phyloP scores from a whole-genome alignment of 352 stramenopile species.

The Phytopythium boreale region DNA sequence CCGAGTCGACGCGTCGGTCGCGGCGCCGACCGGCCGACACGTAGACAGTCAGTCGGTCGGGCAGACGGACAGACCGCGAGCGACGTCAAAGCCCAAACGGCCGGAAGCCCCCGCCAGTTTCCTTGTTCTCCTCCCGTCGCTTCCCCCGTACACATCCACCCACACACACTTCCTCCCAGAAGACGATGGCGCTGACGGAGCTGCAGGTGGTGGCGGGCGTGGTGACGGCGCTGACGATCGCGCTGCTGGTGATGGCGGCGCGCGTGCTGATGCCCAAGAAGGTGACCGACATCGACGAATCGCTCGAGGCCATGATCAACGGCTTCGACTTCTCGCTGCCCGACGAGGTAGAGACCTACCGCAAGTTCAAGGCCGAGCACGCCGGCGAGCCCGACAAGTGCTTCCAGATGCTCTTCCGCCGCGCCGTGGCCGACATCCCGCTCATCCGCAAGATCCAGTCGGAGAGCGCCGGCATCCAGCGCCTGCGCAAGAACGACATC shows the following conservation, averaged over 20 bases:
- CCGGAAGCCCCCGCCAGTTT: background rate
- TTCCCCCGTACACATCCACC: background rate
- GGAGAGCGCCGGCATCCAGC: conserved; percentile 81
- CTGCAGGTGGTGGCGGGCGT: conserved; percentile 69
- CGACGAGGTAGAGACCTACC: conserved; percentile 79
- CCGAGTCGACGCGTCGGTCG: background rate
- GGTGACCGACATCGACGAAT: conserved; percentile 67
- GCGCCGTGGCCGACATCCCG: conserved; percentile 78
- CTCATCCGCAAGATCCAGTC: conserved; percentile 88
- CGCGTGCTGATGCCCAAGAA: conserved; percentile 73
- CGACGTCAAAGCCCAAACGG: background rate
- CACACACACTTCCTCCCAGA: too few species aligned
- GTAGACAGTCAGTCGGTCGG: background rate
- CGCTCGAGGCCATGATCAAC: conserved; percentile 87
- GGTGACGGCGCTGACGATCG: conserved; percentile 55
- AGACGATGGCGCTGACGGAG: conserved; percentile 48
- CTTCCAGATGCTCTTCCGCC: conserved; percentile 83
- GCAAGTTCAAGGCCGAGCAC: conserved; percentile 62
- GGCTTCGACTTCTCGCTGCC: conserved; percentile 86
- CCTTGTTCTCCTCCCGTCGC: background rate
- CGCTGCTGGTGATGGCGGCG: conserved; percentile 59
- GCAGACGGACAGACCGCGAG: too few species aligned
- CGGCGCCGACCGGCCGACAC: conserved; percentile 7
- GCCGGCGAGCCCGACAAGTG: conserved; percentile 59
- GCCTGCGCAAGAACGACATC: conserved; percentile 86